phyloP scores from a whole-genome alignment of 495 filamentous ascomycete genomes.

The Tuber aestivum region DNA sequence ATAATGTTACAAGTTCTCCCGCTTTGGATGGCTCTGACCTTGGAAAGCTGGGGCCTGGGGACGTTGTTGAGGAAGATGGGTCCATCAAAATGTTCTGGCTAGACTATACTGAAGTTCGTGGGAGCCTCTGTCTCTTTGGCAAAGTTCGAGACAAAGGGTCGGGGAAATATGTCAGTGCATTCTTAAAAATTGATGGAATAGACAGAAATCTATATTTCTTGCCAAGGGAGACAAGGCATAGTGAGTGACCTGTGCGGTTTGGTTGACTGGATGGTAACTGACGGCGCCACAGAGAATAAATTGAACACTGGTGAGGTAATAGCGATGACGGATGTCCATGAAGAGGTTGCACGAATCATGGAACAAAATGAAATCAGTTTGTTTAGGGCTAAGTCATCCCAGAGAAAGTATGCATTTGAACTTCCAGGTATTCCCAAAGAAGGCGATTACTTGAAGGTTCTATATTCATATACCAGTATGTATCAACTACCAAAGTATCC shows the following conservation, averaged over 20 bases:
- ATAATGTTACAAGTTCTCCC: slow-evolving; percentile 73
- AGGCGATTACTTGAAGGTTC: slow-evolving; percentile 81
- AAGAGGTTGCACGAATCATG: slow-evolving; percentile 82
- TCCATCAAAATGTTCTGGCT: slow-evolving; percentile 93
- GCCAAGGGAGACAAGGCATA: slow-evolving; percentile 65
- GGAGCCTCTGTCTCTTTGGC: slow-evolving; percentile 86
- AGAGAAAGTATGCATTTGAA: slow-evolving; percentile 93
- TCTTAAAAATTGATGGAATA: slow-evolving; percentile 94
- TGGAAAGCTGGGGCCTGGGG: slow-evolving; percentile 73
- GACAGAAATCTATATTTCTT: slow-evolving; percentile 88
- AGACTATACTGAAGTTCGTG: slow-evolving; percentile 90
- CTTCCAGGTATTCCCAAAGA: slow-evolving; percentile 80
- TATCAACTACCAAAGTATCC: neutral
- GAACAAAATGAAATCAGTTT: slow-evolving; percentile 70
- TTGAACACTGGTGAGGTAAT: slow-evolving; percentile 72
- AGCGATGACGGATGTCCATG: slow-evolving; percentile 80
- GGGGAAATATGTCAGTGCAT: slow-evolving; percentile 75
- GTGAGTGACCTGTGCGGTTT: slow-evolving; percentile 21
- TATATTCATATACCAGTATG: slow-evolving; percentile 72
- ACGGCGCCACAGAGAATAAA: slow-evolving; percentile 49
- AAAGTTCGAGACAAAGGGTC: slow-evolving; percentile 90
- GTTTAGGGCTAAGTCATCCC: slow-evolving; percentile 88
- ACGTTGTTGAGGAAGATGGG: slow-evolving; percentile 84
- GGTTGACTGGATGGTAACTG: neutral
- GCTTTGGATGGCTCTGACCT: slow-evolving; percentile 56